Evolutionary conservation across 148 eudicot species (phyloP).

Genomic region (Rhododendron vialii): DNA sequence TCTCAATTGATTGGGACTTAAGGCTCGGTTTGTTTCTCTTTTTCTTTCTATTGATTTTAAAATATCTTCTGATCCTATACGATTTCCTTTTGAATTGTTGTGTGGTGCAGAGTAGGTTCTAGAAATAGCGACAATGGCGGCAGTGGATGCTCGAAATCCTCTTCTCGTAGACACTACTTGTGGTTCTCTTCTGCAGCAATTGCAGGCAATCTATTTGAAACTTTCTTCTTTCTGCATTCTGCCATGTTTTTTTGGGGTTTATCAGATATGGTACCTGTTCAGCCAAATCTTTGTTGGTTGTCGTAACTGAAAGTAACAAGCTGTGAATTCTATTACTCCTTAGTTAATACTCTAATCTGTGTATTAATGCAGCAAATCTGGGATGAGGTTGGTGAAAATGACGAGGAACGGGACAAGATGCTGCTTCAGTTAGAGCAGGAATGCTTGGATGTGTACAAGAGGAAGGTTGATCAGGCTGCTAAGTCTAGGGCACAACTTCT

Average conservation of each 20-base stretch:
- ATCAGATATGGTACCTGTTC: neutral
- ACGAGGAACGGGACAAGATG: slow-evolving; percentile 94
- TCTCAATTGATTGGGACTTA: neutral
- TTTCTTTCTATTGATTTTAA: neutral
- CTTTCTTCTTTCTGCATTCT: neutral
- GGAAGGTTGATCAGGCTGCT: slow-evolving; percentile 93
- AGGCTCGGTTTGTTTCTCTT: neutral
- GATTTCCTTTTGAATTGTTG: slow-evolving; percentile 7
- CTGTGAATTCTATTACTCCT: neutral
- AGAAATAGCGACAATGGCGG: slow-evolving; percentile 47
- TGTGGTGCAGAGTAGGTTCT: slow-evolving; percentile 23
- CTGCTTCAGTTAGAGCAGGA: slow-evolving; percentile 91
- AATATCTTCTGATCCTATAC: neutral
- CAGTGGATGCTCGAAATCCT: slow-evolving; percentile 56
- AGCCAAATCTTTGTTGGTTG: neutral
- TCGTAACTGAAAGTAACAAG: neutral
- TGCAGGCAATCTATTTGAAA: slow-evolving; percentile 56
- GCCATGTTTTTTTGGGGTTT: neutral
- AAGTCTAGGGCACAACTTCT: slow-evolving; percentile 87
- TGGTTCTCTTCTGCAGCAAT: slow-evolving; percentile 70
- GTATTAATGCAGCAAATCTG: slow-evolving; percentile 71
- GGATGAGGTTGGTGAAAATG: slow-evolving; percentile 98
- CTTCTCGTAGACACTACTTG: slow-evolving; percentile 66
- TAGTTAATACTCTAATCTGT: neutral
- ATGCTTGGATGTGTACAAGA: slow-evolving; percentile 92